Evolutionary conservation across 768 basidiomycete genomes (phyloP).

Genomic region (Infundibulicybe gibba): DNA sequence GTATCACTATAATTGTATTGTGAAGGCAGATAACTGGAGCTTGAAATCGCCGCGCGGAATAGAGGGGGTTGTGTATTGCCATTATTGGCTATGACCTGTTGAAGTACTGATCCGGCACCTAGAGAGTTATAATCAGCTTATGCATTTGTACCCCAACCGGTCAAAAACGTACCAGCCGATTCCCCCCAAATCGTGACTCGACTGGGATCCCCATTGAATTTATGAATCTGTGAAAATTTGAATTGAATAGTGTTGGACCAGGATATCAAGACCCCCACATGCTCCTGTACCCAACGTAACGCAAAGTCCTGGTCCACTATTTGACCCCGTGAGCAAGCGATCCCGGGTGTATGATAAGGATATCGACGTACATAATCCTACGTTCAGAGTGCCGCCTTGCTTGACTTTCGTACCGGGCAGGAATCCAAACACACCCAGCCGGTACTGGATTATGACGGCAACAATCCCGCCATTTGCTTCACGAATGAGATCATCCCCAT

Average conservation of each 20-base stretch:
- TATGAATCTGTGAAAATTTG: constrained; percentile 8
- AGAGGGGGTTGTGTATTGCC: constrained; percentile 40
- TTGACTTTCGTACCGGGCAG: constrained; percentile 26
- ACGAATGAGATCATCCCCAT: constrained; percentile 13
- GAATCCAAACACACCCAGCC: constrained; percentile 25
- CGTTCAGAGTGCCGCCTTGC: constrained; percentile 25
- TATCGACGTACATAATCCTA: constrained; percentile 23
- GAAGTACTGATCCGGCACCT: constrained; percentile 46
- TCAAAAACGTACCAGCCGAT: constrained; percentile 15
- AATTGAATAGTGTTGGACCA: neutral
- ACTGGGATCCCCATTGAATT: constrained; percentile 19
- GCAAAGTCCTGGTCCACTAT: constrained; percentile 23
- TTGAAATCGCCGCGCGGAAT: constrained; percentile 38
- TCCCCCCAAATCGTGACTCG: constrained; percentile 25
- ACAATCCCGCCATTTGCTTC: constrained; percentile 14
- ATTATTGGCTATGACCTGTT: constrained; percentile 40
- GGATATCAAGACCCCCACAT: constrained; percentile 6
- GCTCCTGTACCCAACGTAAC: constrained; percentile 16
- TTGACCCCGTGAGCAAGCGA: neutral
- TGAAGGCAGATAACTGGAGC: constrained; percentile 38
- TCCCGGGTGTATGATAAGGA: too few species aligned
- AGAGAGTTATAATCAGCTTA: neutral
- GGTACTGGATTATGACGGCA: constrained; percentile 21
- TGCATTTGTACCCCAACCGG: neutral
- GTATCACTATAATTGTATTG: constrained; percentile 39